phyloP scores from a whole-genome alignment of 345 rosid genomes.

The sweet orange (Citrus sinensis) region DNA sequence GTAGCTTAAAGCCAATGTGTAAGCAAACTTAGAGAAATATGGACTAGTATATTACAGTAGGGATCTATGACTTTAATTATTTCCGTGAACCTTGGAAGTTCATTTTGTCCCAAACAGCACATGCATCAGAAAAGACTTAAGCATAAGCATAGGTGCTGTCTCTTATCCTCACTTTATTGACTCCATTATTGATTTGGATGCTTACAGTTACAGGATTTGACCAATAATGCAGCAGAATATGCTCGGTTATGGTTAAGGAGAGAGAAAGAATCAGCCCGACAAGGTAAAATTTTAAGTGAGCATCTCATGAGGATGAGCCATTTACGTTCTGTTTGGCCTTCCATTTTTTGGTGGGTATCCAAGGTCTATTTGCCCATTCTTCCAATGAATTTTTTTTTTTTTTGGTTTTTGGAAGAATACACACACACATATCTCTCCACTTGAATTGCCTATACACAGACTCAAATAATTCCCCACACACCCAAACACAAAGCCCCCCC shows the following conservation, averaged over 20 bases:
- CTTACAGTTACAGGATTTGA: constrained; percentile 65
- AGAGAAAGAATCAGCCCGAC: constrained; percentile 69
- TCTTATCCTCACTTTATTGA: not conserved
- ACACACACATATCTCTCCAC: not conserved
- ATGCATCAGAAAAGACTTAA: not conserved
- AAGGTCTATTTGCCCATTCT: not conserved
- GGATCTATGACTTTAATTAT: not conserved
- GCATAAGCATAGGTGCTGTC: not conserved
- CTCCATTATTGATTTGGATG: constrained; percentile 14
- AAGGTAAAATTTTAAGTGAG: constrained; percentile 35
- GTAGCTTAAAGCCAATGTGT: not conserved
- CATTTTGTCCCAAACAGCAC: not conserved
- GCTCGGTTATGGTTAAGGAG: constrained; percentile 67
- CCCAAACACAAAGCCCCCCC: no score
- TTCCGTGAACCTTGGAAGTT: not conserved
- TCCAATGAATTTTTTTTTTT: not conserved
- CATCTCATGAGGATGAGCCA: not conserved
- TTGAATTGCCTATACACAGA: not conserved
- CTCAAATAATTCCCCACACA: not conserved
- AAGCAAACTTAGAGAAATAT: not conserved
- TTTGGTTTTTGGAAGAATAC: not conserved
- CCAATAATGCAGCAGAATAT: constrained; percentile 58
- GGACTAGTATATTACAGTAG: not conserved
- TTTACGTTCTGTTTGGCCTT: constrained; percentile 1
- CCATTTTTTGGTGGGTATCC: not conserved